Percentiles rank a stretch among this genome's conserved stretches.
Evolutionary conservation across 495 filamentous ascomycete genomes (phyloP).

Genomic region (Cetradonia linearis): DNA sequence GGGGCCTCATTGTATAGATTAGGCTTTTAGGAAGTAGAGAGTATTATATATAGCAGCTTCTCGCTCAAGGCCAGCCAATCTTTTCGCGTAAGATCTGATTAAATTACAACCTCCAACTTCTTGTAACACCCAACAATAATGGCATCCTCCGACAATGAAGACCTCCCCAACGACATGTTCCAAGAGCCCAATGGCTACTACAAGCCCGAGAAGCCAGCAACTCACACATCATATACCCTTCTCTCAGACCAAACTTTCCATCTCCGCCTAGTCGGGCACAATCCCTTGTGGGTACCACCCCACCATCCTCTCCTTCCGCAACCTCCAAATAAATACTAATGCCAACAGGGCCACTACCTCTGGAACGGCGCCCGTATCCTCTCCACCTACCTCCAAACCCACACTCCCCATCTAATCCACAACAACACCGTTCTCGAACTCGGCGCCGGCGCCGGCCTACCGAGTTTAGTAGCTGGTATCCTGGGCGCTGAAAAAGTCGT

Average conservation of each 20-base stretch:
- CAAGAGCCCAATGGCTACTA: constrained; percentile 71
- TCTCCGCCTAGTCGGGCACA: constrained; percentile 78
- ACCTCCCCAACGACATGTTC: constrained; percentile 49
- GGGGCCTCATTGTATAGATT: neutral
- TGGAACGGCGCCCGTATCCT: constrained; percentile 80
- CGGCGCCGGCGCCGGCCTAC: constrained; percentile 79
- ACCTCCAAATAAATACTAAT: constrained; percentile 4
- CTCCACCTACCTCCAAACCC: constrained; percentile 63
- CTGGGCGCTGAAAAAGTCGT: constrained; percentile 59
- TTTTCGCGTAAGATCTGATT: neutral
- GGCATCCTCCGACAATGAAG: constrained; percentile 33
- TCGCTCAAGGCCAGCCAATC: neutral
- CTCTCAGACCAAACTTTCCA: constrained; percentile 53
- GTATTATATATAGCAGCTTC: neutral
- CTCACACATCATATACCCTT: constrained; percentile 57
- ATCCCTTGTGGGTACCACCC: constrained; percentile 66
- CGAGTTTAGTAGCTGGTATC: constrained; percentile 65
- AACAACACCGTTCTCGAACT: constrained; percentile 71
- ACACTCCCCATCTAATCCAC: constrained; percentile 43
- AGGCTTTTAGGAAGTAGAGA: neutral
- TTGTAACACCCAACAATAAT: neutral
- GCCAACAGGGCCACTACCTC: constrained; percentile 62
- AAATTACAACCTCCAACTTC: too few species aligned
- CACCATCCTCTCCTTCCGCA: constrained; percentile 5
- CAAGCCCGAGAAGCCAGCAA: constrained; percentile 57